Base-by-base conservation (phyloP, 1,284 basidiomycete genomes). In the Tilletia caries region DNA sequence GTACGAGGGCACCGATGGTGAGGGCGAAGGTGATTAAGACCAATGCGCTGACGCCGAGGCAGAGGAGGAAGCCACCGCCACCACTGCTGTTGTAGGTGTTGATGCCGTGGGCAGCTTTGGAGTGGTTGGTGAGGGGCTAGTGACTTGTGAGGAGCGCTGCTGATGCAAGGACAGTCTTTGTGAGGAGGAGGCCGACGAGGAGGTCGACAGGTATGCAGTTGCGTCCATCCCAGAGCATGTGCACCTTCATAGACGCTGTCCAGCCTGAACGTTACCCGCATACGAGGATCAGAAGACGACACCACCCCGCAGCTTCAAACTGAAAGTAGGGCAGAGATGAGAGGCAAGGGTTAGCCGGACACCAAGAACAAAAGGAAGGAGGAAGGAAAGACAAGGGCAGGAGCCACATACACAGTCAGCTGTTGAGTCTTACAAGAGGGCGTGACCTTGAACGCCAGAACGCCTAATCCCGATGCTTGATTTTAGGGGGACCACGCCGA, bases 401-500 rank as follows among this genome's bases (percentile, higher is more conserved):
- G n/a, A n/a, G n/a, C n/a, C n/a, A n/a, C n/a, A n/a, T n/a, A n/a
- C n/a, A n/a, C n/a, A n/a, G n/a, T n/a, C n/a, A n/a, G n/a, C n/a
- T n/a, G n/a, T n/a, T n/a, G n/a, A n/a, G n/a, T n/a, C n/a, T n/a
- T n/a, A n/a, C n/a, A n/a, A n/a, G n/a, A n/a, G n/a, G n/a, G n/a
- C n/a, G n/a, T n/a, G n/a, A n/a, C n/a, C n/a, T n/a, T n/a, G n/a
- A n/a, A n/a, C n/a, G n/a, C n/a, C n/a, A n/a, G n/a, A n/a, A n/a
- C n/a, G n/a, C n/a, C n/a, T n/a, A n/a, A n/a, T n/a, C n/a, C 86
- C 86, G 0, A 83, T 84, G 84, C 82, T 87, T 54, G 85, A 86
- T 10, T 87, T 87, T 76, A 84, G 84, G 62, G 79, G 84, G 70
- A 78, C 79, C 85, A 87, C 70, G 80, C 82, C 20, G 85, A 84